Evolutionary conservation across 2,329 filamentous ascomycete species (phyloP).

Genomic region (Didymellaceae sp.): DNA sequence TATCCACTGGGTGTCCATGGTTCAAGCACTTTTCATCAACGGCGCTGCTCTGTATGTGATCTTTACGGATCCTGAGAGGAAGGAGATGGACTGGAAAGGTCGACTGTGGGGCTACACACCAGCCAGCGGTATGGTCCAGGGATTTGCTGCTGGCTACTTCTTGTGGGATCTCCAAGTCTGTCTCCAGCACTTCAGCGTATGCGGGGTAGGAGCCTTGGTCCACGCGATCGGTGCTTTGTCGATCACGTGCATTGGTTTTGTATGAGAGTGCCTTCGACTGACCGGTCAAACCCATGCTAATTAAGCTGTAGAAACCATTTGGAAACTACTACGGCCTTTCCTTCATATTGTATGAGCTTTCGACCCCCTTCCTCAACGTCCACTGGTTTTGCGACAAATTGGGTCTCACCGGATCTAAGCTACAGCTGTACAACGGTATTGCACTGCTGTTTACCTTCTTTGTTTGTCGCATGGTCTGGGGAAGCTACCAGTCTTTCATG

Average conservation of each 20-base stretch:
- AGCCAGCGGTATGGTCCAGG: constrained; percentile 75
- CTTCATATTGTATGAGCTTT: constrained; percentile 87
- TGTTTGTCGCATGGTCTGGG: constrained; percentile 76
- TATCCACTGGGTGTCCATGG: constrained; percentile 82
- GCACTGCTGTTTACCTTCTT: constrained; percentile 76
- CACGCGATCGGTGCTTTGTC: constrained; percentile 76
- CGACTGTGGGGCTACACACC: constrained; percentile 81
- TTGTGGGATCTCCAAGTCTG: constrained; percentile 81
- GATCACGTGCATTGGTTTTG: constrained; percentile 80
- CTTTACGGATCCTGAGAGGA: constrained; percentile 68
- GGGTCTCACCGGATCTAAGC: constrained; percentile 73
- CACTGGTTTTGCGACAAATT: constrained; percentile 93
- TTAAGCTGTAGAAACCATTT: constrained; percentile 70
- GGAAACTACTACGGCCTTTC: constrained; percentile 81
- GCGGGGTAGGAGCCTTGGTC: constrained; percentile 75
- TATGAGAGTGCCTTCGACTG: constrained; percentile 54
- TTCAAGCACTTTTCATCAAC: constrained; percentile 77
- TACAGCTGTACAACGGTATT: constrained; percentile 80
- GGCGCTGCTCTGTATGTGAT: constrained; percentile 74
- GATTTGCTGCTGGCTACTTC: constrained; percentile 80
- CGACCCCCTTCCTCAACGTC: constrained; percentile 82
- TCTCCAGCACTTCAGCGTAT: constrained; percentile 69
- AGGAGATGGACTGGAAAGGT: constrained; percentile 70
- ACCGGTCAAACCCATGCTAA: constrained; percentile 18
- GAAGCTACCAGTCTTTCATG: constrained; percentile 70